These are phyloP conservation scores for Wallacemonas sp. DNA, from an alignment of 208 protist genomes.

Conservation along the genomic window DNA sequence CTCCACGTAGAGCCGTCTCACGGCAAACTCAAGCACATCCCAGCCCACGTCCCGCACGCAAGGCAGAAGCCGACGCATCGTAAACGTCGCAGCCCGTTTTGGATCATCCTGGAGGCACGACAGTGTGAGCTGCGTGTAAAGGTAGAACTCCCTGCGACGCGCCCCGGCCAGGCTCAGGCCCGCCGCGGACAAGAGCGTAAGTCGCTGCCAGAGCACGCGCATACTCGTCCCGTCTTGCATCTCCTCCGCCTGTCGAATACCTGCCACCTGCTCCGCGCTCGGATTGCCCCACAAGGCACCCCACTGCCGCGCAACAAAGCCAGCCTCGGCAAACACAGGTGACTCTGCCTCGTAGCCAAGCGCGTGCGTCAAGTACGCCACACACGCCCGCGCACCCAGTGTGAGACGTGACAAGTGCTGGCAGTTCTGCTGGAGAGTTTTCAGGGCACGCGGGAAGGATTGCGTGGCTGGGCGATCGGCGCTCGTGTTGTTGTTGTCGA, in stretches of 20 bases:
- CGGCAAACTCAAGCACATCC: constrained; percentile 44
- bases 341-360: neutral
- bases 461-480: neutral
- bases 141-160: constrained; percentile 39
- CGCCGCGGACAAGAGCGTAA: constrained; percentile 43
- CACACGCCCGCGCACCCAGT: neutral
- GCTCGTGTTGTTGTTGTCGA: neutral
- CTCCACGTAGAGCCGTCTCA: constrained; percentile 59
- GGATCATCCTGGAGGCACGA: constrained; percentile 51
- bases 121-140: constrained; percentile 53
- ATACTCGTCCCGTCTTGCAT: constrained; percentile 22
- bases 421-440: neutral
- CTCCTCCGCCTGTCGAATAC: constrained; percentile 9
- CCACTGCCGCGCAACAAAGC: constrained; percentile 1
- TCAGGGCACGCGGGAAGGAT: neutral
- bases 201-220: constrained; percentile 42
- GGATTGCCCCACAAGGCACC: neutral
- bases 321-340: neutral
- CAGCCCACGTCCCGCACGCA: constrained; percentile 50
- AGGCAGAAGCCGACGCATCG: constrained; percentile 47
- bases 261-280: neutral
- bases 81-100: constrained; percentile 36
- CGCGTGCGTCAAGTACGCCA: constrained; percentile 16
- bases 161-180: constrained; percentile 34
- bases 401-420: constrained; percentile 11